phyloP scores from a whole-genome alignment of 2,329 filamentous ascomycete species.

The Beauveria pseudobassiana region DNA sequence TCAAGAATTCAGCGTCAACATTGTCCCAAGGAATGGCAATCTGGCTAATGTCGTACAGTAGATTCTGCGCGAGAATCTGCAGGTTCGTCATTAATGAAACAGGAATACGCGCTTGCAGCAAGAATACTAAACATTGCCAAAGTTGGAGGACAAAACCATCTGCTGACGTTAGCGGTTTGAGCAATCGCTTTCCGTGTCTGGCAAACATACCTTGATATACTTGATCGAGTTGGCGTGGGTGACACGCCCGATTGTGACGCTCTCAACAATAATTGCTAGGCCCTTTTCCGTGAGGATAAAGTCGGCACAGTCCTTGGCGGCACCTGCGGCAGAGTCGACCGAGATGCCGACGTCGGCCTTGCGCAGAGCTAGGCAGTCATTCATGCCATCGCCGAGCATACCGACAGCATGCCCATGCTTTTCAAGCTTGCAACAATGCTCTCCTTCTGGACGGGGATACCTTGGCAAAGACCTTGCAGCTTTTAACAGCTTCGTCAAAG shows the following conservation, averaged over 20 bases:
- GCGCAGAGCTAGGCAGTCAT: conserved; percentile 23
- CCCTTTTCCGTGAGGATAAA: conserved; percentile 24
- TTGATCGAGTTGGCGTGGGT: conserved; percentile 24
- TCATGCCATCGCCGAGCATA: conserved; percentile 24
- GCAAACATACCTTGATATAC: conserved; percentile 19
- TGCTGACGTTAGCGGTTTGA: background rate
- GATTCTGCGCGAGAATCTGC: conserved; percentile 22
- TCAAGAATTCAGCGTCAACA: conserved; percentile 21
- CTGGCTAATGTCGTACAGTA: conserved; percentile 23
- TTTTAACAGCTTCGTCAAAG: conserved; percentile 18
- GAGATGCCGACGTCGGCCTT: conserved; percentile 23
- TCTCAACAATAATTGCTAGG: conserved; percentile 20
- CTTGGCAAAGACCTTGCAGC: conserved; percentile 23
- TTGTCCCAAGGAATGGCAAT: conserved; percentile 24
- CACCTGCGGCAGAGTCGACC: conserved; percentile 22
- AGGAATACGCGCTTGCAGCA: conserved; percentile 21
- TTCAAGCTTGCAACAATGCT: conserved; percentile 19
- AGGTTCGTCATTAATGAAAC: conserved; percentile 21
- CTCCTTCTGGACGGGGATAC: conserved; percentile 22
- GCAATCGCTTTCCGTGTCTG: background rate
- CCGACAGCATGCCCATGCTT: conserved; percentile 20
- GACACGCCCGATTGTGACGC: conserved; percentile 19
- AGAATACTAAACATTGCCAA: conserved; percentile 23
- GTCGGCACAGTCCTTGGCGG: conserved; percentile 23
- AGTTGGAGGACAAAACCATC: conserved; percentile 25